Conservation (phyloP, 139 green algal genomes). For the Closterium sp. region DNA sequence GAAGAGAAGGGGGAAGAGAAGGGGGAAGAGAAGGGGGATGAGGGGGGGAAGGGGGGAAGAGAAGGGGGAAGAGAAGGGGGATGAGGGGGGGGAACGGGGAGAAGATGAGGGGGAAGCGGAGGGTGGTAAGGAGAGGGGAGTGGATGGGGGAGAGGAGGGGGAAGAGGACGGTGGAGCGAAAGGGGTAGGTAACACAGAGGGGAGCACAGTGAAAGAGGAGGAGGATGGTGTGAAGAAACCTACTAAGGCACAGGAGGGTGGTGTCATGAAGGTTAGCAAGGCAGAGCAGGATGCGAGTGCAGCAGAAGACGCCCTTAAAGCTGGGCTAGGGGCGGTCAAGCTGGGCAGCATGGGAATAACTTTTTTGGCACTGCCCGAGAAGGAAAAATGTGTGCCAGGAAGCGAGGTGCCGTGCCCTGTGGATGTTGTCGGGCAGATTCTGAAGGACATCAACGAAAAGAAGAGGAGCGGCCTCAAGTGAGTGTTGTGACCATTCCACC, state of each 20-base stretch:
- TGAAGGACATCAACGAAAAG: background rate
- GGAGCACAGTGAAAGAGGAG: no score
- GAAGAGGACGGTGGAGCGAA: no score
- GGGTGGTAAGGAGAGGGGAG: no score
- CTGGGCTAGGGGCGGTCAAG: slow-evolving; percentile 14
- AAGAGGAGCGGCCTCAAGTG: background rate
- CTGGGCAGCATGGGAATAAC: slow-evolving; percentile 23
- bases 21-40: background rate
- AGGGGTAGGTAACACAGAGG: no score
- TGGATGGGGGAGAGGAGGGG: no score
- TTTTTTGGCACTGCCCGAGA: slow-evolving; percentile 11
- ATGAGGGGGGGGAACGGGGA: no score
- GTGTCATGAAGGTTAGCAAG: background rate
- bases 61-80: no score
- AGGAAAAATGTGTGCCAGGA: background rate
- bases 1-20: background rate
- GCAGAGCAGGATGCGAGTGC: background rate
- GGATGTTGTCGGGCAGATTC: slow-evolving; percentile 6
- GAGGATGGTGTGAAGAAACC: background rate
- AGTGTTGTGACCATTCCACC: no score
- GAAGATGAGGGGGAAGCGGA: no score
- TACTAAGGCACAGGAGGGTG: background rate
- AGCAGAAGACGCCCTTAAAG: background rate
- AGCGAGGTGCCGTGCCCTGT: background rate
- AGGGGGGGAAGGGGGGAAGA: no score